A percentile compares a stretch with the other conserved stretches of the same genome.
phyloP scores from a whole-genome alignment of 192 early-diverging fungal species.

The Kickxella alabastrina region DNA sequence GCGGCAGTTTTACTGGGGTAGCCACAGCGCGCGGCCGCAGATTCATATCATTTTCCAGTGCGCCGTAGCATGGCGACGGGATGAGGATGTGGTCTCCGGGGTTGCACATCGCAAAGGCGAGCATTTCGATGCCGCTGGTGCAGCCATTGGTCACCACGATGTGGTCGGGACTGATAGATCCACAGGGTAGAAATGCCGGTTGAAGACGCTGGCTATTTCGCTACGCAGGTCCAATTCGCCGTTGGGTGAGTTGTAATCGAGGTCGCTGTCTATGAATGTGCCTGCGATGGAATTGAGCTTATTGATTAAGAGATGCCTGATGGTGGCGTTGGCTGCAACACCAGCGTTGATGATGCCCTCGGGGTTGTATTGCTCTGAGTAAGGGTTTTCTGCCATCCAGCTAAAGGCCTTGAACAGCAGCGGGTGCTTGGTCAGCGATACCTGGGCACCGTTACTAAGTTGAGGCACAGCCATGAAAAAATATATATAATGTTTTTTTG shows the following conservation, averaged over 20 bases:
- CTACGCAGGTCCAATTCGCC: conserved; percentile 58
- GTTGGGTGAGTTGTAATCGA: conserved; percentile 47
- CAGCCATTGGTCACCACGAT: conserved; percentile 67
- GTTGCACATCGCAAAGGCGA: conserved; percentile 62
- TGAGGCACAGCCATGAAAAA: conserved; percentile 17
- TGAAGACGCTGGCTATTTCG: conserved; percentile 61
- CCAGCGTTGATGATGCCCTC: conserved; percentile 77
- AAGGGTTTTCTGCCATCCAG: conserved; percentile 33
- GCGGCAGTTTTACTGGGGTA: conserved; percentile 51
- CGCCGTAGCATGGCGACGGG: conserved; percentile 73
- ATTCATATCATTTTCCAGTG: conserved; percentile 62
- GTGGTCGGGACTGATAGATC: conserved; percentile 48
- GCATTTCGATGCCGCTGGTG: conserved; percentile 59
- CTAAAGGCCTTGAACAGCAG: conserved; percentile 22
- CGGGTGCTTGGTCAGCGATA: conserved; percentile 17
- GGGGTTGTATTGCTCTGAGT: conserved; percentile 52
- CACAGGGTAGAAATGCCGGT: conserved; percentile 58
- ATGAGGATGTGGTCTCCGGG: conserved; percentile 71
- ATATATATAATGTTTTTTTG: neutral
- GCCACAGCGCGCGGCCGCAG: conserved; percentile 52
- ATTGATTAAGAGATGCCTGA: conserved; percentile 51
- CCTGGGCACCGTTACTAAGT: conserved; percentile 29
- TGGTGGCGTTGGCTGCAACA: conserved; percentile 73
- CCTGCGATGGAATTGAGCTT: conserved; percentile 45
- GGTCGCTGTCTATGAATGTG: conserved; percentile 23